Conservation (phyloP, 129 eudicot species). For the Calendula officinalis region DNA sequence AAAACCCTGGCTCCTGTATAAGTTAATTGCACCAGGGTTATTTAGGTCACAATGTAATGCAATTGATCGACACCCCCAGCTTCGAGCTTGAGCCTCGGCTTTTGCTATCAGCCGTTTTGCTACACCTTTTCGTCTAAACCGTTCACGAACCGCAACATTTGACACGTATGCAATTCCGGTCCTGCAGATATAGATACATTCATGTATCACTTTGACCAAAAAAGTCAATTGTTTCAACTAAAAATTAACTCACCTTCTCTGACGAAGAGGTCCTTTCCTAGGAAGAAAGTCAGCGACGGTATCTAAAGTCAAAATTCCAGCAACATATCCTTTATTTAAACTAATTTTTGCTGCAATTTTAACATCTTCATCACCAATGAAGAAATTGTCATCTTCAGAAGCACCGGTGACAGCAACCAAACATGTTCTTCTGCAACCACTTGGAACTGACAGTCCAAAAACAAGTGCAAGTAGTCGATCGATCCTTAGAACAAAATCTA, state of each 20-base stretch:
- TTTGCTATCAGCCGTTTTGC: constrained; percentile 71
- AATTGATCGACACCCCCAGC: constrained; percentile 85
- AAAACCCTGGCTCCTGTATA: constrained; percentile 70
- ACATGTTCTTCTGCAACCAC: constrained; percentile 89
- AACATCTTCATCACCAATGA: constrained; percentile 65
- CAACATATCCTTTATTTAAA: constrained; percentile 74
- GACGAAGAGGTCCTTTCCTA: constrained; percentile 90
- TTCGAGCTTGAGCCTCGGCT: constrained; percentile 81
- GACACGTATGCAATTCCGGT: constrained; percentile 87
- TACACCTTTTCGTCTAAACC: constrained; percentile 76
- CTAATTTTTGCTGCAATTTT: constrained; percentile 74
- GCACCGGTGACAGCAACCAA: constrained; percentile 84
- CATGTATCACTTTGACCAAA: constrained; percentile 3
- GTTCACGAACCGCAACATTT: constrained; percentile 76
- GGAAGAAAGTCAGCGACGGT: constrained; percentile 97
- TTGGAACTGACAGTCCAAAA: constrained; percentile 81
- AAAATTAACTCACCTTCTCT: constrained; percentile 94
- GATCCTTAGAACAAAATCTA: constrained; percentile 75
- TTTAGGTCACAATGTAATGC: constrained; percentile 79
- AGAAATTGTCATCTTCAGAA: constrained; percentile 54
- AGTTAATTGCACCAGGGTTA: constrained; percentile 61
- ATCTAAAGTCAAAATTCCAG: constrained; percentile 94
- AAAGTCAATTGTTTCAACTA: no score
- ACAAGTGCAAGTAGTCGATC: constrained; percentile 81
- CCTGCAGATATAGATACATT: constrained; percentile 38